Evolutionary conservation across 228 moss, liverwort and hornwort genomes (phyloP).

Genomic region (Sphagnum fallax): DNA sequence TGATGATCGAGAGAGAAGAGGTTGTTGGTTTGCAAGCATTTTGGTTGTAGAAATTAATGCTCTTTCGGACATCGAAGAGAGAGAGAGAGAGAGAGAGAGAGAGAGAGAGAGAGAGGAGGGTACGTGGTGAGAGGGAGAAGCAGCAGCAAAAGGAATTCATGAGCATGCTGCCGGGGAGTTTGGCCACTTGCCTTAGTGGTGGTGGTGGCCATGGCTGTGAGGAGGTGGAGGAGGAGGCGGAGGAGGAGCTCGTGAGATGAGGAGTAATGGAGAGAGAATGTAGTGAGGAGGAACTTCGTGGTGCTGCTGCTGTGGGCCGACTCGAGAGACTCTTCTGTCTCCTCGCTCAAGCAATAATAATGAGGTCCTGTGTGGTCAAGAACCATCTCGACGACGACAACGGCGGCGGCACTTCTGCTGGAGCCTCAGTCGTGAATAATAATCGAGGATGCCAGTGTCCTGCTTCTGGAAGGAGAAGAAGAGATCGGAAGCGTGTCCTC

Average conservation of each 20-base stretch:
- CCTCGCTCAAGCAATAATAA: not conserved
- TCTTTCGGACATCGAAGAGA: not conserved
- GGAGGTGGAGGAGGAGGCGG: no score
- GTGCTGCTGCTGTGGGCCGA: not conserved
- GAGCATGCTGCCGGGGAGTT: no score
- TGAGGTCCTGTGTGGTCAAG: not conserved
- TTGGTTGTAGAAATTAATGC: no score
- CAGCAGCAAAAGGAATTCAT: no score
- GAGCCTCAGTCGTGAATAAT: not conserved
- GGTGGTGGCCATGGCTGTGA: no score
- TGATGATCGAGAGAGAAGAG: no score
- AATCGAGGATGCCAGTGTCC: no score
- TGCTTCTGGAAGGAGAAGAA: no score
- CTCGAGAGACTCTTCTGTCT: not conserved
- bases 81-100: conserved; percentile 3
- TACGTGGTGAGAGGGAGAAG: no score
- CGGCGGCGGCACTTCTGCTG: not conserved
- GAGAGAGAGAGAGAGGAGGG: not conserved
- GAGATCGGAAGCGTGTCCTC: no score
- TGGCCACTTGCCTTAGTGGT: no score
- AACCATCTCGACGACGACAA: not conserved
- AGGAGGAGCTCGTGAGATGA: not conserved
- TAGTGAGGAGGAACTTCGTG: not conserved
- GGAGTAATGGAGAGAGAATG: not conserved
- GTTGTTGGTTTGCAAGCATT: no score